A percentile compares a stretch with the other conserved stretches of the same genome.
Conservation (phyloP, 257 asterid species). For the Jacaranda mimosifolia region DNA sequence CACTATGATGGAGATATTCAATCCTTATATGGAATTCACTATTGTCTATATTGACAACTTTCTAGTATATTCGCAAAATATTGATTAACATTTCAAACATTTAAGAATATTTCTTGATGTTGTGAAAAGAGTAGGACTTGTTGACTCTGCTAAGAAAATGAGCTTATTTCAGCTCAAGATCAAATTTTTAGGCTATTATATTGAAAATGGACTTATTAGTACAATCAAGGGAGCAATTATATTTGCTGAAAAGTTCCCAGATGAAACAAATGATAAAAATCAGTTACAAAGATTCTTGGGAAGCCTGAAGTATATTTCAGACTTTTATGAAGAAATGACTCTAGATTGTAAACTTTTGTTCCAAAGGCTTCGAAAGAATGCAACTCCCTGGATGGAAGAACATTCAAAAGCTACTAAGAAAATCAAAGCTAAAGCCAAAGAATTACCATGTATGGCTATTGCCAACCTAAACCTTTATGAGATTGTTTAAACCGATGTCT, state of each 20-base stretch:
- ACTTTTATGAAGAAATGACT: neutral
- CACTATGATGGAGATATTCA: neutral
- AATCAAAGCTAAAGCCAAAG: neutral
- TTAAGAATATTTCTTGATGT: neutral
- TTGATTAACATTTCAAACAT: neutral
- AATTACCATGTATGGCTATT: too few species aligned
- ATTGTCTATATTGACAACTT: neutral
- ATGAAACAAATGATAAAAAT: neutral
- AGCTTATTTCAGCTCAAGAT: neutral
- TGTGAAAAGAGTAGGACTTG: neutral
- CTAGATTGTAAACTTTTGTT: neutral
- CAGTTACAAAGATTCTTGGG: neutral
- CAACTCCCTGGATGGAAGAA: neutral
- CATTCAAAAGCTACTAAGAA: neutral
- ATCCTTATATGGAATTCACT: neutral
- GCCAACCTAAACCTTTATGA: too few species aligned
- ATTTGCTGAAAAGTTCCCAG: neutral
- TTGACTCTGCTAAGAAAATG: neutral
- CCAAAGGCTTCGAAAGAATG: neutral
- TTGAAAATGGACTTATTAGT: neutral
- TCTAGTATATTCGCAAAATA: neutral
- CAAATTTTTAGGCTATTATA: neutral
- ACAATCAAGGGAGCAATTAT: neutral
- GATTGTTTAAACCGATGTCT: neutral
- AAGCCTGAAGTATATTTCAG: neutral